These are phyloP conservation scores for Suhomyces choctaworum DNA, from an alignment of 1,139 yeast species.

Conservation along the genomic window DNA sequence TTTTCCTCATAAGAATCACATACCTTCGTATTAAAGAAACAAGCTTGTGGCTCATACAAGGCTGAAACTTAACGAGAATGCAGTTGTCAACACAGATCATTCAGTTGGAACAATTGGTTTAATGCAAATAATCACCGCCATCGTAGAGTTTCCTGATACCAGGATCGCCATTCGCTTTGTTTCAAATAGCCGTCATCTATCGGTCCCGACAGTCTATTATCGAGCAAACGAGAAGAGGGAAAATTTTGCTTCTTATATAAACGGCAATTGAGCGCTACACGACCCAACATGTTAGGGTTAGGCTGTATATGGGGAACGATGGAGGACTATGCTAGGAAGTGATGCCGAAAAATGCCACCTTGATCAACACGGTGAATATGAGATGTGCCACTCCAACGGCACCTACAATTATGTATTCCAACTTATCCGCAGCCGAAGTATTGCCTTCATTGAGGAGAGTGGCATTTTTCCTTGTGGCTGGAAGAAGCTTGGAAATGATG, in stretches of 20 bases:
- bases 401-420: constrained; percentile 24
- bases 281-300: constrained; percentile 10
- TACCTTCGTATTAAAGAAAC: constrained; percentile 6
- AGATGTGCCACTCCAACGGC: constrained; percentile 39
- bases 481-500: constrained; percentile 44
- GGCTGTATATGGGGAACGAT: background rate
- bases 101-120: constrained; percentile 85
- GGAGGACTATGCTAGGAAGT: constrained; percentile 12
- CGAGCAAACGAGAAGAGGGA: constrained; percentile 3
- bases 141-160: constrained; percentile 1
- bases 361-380: constrained; percentile 47
- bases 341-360: constrained; percentile 52
- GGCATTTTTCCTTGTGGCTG: constrained; percentile 39
- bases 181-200: constrained; percentile 13
- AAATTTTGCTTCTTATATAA: constrained; percentile 10
- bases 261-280: too few species aligned
- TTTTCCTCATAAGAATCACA: constrained; percentile 47
- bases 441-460: constrained; percentile 31
- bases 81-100: constrained; percentile 70
- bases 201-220: constrained; percentile 3
- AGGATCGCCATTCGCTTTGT: constrained; percentile 8
- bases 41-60: constrained; percentile 64
- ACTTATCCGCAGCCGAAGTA: constrained; percentile 21
- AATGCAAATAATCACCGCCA: constrained; percentile 69
- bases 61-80: constrained; percentile 83